phyloP scores from a whole-genome alignment of 495 filamentous ascomycete species.

The Delitschia confertaspora region DNA sequence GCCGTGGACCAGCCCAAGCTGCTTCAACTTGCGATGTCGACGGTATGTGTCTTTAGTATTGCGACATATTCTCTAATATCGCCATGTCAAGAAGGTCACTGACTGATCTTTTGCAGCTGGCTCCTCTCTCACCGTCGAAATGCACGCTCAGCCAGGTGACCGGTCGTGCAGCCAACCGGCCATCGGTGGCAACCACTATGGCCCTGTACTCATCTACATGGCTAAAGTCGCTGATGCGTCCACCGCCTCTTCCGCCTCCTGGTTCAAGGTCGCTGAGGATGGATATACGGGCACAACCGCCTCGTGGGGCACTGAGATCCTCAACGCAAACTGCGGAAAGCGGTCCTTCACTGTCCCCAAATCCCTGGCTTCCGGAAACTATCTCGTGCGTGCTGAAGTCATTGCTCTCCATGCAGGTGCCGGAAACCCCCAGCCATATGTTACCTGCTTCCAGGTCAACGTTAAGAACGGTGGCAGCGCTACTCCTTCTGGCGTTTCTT shows the following conservation, averaged over 20 bases:
- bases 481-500: constrained; percentile 19
- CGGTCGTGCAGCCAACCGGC: constrained; percentile 40
- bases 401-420: constrained; percentile 28
- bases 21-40: constrained; percentile 18
- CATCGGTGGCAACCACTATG: constrained; percentile 46
- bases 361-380: constrained; percentile 23
- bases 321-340: constrained; percentile 31
- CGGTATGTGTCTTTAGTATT: constrained; percentile 9
- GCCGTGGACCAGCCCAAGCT: constrained; percentile 1
- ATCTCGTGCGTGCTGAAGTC: constrained; percentile 28
- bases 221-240: constrained; percentile 43
- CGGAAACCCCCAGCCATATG: constrained; percentile 19
- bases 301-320: constrained; percentile 29
- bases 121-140: constrained; percentile 40
- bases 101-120: constrained; percentile 31
- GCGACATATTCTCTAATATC: neutral
- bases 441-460: constrained; percentile 24
- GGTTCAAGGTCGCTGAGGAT: constrained; percentile 31
- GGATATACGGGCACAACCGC: constrained; percentile 23
- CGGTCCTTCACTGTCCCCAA: constrained; percentile 24
- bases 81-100: constrained; percentile 1
- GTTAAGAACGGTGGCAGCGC: constrained; percentile 18
- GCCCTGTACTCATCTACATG: constrained; percentile 48
- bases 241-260: constrained; percentile 33
- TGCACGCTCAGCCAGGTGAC: constrained; percentile 45